Base-by-base conservation (phyloP, 306 rosid species). In the Leucaena leucocephala region DNA sequence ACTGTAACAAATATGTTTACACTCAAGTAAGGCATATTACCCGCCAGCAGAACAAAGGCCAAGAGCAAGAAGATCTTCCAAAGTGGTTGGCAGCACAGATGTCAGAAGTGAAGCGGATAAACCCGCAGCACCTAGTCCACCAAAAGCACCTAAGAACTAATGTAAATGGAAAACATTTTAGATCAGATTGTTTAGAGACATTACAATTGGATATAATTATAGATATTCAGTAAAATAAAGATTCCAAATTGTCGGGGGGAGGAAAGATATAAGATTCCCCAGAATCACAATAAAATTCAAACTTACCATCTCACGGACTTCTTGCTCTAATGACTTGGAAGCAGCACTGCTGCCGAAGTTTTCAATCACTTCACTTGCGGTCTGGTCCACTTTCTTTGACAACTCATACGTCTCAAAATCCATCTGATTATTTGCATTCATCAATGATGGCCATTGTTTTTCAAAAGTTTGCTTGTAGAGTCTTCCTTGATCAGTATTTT, bases 61-160 rank as follows among this genome's bases (percentile, higher is more conserved):
- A 80, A 95, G 99, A 79, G 99, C 99, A 78, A 95, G 96, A 88
- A 95, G 97, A 85, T 95, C 99, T 83, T 95, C 99, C 75, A 86
- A 49, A 64, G 98, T 89, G 74, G 92, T 91, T 40, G 89, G 98
- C 75, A 93, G 87, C 55, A 95, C 96, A 49, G 98, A 90, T 46
- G 99, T 93, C 50, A 95, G 88, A 73, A 95, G 94, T 13, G 99
- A 95, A 83, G 97, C 98, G 75, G 97, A 93, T 61, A 95, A 86
- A 35, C 99, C 99, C 39, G 99, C 98, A 40, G 93, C 97, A 70
- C 99, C 97, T 13, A 95, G 88, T 78, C 96, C 96, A 78, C 99
- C 96, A 65, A 95, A 79, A 38, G 98, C 89, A 80, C 92, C 96
- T 68, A 95, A 44, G 75, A 90, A 88, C 98, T 95, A 73, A 64